Evolutionary conservation across 1,284 basidiomycete species (phyloP).

Genomic region (Heterobasidion annosum): DNA sequence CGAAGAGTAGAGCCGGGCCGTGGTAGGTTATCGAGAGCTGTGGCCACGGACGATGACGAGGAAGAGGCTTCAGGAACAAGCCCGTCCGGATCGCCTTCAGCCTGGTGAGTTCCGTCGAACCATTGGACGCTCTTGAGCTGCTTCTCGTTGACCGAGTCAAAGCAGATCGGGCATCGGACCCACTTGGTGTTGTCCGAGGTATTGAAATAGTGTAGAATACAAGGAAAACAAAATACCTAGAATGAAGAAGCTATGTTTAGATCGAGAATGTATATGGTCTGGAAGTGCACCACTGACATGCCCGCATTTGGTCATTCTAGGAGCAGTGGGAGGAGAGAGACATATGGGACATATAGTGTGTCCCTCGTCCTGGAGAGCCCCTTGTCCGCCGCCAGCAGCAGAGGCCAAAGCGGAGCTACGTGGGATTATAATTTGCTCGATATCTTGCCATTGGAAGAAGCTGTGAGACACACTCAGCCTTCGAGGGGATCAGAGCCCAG

Average conservation of each 20-base stretch:
- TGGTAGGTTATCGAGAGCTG: conserved; percentile 27
- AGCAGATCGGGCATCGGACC: conserved; percentile 92
- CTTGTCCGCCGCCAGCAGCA: conserved; percentile 33
- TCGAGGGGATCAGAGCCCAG: conserved; percentile 7
- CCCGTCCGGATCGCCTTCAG: conserved; percentile 30
- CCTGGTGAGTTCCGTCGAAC: conserved; percentile 42
- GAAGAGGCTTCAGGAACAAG: conserved; percentile 29
- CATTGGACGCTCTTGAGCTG: conserved; percentile 92
- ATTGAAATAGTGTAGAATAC: conserved; percentile 87
- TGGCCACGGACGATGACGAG: conserved; percentile 31
- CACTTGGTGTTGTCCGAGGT: conserved; percentile 76
- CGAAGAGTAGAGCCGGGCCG: conserved; percentile 50
- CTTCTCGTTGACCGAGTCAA: conserved; percentile 85
- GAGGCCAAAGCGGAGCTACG: conserved; percentile 58
- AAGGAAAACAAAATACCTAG: conserved; percentile 85
- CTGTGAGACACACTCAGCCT: conserved; percentile 29
- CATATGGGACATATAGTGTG: conserved; percentile 90
- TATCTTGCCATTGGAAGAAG: conserved; percentile 94
- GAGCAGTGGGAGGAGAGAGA: conserved; percentile 82
- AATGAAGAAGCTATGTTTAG: conserved; percentile 10
- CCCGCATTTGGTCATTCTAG: conserved; percentile 96
- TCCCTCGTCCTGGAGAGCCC: conserved; percentile 39
- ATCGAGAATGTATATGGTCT: conserved; percentile 6
- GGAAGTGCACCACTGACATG: conserved; percentile 58
- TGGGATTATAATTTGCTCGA: conserved; percentile 91